Evolutionary conservation across 129 eudicot species (phyloP).

Genomic region (Artemisia tridentata): DNA sequence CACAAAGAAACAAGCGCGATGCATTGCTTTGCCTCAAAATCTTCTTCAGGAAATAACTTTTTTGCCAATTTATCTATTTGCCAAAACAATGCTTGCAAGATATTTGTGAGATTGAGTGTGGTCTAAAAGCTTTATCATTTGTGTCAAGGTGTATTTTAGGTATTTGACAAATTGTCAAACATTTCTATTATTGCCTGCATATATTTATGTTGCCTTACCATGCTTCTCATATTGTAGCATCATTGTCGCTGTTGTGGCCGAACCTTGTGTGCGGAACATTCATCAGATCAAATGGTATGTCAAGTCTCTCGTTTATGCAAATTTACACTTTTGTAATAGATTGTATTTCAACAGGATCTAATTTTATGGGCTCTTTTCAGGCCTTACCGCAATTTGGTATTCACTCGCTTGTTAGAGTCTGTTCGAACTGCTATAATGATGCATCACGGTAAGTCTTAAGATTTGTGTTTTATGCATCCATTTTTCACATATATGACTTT

Average conservation of each 20-base stretch:
- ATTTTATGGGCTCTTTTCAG: constrained; percentile 40
- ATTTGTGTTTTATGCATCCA: constrained; percentile 1
- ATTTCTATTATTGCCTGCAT: not conserved
- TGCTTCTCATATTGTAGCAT: constrained; percentile 56
- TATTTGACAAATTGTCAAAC: not conserved
- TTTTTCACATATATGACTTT: constrained; percentile 19
- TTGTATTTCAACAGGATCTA: not conserved
- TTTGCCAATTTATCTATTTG: too few species aligned
- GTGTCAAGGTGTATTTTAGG: not conserved
- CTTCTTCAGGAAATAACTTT: too few species aligned
- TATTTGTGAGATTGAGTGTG: not conserved
- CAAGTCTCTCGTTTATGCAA: constrained; percentile 11
- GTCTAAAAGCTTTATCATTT: not conserved
- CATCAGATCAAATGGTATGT: constrained; percentile 81
- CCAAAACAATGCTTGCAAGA: not conserved
- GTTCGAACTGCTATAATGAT: constrained; percentile 74
- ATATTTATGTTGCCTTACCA: constrained; percentile 19
- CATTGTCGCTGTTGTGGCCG: constrained; percentile 98
- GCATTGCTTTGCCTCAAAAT: too few species aligned
- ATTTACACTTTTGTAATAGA: not conserved
- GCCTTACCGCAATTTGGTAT: constrained; percentile 91
- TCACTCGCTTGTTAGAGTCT: constrained; percentile 80
- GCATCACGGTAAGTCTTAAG: constrained; percentile 58
- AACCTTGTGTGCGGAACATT: constrained; percentile 94
- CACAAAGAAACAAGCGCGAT: too few species aligned